Evolutionary conservation across 2,329 filamentous ascomycete genomes (phyloP).

Genomic region (Colletotrichum sp.): DNA sequence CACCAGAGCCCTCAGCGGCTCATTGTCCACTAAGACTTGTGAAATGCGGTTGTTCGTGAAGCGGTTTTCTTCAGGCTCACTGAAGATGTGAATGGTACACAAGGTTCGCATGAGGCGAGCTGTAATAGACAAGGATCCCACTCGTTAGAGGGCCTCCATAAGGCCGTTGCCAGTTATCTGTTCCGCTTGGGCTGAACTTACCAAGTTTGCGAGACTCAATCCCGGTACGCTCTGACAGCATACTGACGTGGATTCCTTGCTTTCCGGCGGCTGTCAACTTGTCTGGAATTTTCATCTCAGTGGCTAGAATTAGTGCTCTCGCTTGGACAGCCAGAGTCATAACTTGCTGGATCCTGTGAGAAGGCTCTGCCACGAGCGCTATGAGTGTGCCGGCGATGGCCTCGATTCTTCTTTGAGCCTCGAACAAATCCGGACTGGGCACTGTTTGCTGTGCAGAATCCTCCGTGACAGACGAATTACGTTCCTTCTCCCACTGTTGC

Average conservation of each 20-base stretch:
- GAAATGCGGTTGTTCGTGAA: slow-evolving; percentile 43
- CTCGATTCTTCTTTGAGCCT: slow-evolving; percentile 35
- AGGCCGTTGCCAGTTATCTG: neutral
- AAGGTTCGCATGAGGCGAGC: slow-evolving; percentile 38
- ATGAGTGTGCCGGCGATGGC: slow-evolving; percentile 36
- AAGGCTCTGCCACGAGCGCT: slow-evolving; percentile 36
- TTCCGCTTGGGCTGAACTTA: slow-evolving; percentile 14
- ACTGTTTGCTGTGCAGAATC: neutral
- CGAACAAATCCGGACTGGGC: slow-evolving; percentile 26
- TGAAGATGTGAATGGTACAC: slow-evolving; percentile 38
- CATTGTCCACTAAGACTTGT: slow-evolving; percentile 35
- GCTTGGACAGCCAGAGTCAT: slow-evolving; percentile 37
- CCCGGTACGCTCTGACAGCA: slow-evolving; percentile 23
- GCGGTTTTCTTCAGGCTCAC: slow-evolving; percentile 29
- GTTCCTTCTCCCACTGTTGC: neutral
- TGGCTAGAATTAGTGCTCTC: slow-evolving; percentile 36
- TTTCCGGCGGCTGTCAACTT: slow-evolving; percentile 29
- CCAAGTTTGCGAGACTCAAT: slow-evolving; percentile 35
- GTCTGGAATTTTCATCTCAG: slow-evolving; percentile 36
- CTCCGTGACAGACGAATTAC: neutral
- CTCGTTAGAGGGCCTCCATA: neutral
- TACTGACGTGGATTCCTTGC: slow-evolving; percentile 30
- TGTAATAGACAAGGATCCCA: slow-evolving; percentile 10
- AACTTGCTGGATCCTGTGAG: slow-evolving; percentile 34
- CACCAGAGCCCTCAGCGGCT: slow-evolving; percentile 32